These are phyloP conservation scores for Boletus vinaceobasis DNA, from an alignment of 768 basidiomycete species.

Conservation along the genomic window DNA sequence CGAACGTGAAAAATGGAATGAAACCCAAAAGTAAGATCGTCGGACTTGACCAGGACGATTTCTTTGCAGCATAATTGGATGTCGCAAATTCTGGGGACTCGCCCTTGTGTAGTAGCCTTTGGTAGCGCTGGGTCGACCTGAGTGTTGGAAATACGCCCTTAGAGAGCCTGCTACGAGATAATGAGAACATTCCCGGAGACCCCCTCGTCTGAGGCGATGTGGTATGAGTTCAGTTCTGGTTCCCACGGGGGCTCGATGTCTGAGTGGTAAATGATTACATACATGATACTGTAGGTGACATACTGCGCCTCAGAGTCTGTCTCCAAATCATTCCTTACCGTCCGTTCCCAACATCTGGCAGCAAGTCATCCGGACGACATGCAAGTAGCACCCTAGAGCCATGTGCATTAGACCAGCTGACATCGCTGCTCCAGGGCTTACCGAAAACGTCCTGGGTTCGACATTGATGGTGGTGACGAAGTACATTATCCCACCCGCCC, in stretches of 20 bases:
- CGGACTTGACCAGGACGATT: constrained; percentile 61
- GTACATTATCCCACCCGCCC: constrained; percentile 95
- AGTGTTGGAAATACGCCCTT: constrained; percentile 4
- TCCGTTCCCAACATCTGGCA: neutral
- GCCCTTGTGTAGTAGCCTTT: constrained; percentile 12
- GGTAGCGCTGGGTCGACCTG: constrained; percentile 9
- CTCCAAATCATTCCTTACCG: constrained; percentile 1
- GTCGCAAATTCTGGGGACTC: constrained; percentile 22
- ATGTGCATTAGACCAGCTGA: constrained; percentile 9
- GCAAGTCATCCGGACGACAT: constrained; percentile 15
- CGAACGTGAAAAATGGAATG: constrained; percentile 88
- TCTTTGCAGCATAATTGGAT: constrained; percentile 54
- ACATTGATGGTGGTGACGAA: constrained; percentile 68
- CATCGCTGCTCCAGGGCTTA: constrained; percentile 26
- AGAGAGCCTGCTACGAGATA: constrained; percentile 11
- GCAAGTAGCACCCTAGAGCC: constrained; percentile 19
- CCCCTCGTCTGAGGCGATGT: neutral
- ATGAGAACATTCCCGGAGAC: constrained; percentile 16
- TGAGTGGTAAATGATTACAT: neutral
- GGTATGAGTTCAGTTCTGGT: neutral
- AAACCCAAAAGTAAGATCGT: constrained; percentile 74
- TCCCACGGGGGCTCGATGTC: constrained; percentile 20
- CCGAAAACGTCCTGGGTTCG: constrained; percentile 45
- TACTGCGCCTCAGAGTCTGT: constrained; percentile 8
- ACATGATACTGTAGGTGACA: too few relatives aligned